phyloP scores from a whole-genome alignment of 305 asterid species.

The Rubia balearica region DNA sequence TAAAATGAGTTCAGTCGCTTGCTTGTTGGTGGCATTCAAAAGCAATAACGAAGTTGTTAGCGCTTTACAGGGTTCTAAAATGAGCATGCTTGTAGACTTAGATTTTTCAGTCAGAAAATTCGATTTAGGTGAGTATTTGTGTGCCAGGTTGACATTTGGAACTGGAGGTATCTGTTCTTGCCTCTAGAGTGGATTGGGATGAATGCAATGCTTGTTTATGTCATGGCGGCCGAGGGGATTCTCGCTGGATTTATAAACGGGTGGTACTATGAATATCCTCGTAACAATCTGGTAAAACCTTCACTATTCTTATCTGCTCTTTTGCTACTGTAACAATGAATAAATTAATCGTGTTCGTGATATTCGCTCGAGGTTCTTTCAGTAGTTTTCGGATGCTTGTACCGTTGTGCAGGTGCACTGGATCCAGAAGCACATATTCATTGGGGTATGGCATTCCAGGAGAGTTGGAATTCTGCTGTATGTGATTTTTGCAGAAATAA shows the following conservation, averaged over 20 bases:
- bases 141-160: constrained; percentile 54
- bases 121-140: neutral
- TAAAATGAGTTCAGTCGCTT: neutral
- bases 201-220: constrained; percentile 80
- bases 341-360: neutral
- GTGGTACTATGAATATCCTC: constrained; percentile 60
- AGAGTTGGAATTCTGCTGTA: constrained; percentile 61
- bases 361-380: neutral
- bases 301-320: neutral
- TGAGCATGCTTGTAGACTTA: too few species aligned
- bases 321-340: neutral
- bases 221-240: constrained; percentile 65
- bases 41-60: neutral
- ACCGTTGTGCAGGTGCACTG: constrained; percentile 44
- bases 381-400: neutral
- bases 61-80: too few species aligned
- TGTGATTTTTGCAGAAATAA: constrained; percentile 61
- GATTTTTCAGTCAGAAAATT: too few species aligned
- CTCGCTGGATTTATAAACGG: constrained; percentile 77
- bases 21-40: neutral
- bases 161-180: constrained; percentile 36
- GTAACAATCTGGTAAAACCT: constrained; percentile 39
- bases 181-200: constrained; percentile 75
- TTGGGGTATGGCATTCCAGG: constrained; percentile 56
- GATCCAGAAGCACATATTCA: constrained; percentile 69